Evolutionary conservation across 139 green algal species (phyloP).

Genomic region (Micromonas commoda): DNA sequence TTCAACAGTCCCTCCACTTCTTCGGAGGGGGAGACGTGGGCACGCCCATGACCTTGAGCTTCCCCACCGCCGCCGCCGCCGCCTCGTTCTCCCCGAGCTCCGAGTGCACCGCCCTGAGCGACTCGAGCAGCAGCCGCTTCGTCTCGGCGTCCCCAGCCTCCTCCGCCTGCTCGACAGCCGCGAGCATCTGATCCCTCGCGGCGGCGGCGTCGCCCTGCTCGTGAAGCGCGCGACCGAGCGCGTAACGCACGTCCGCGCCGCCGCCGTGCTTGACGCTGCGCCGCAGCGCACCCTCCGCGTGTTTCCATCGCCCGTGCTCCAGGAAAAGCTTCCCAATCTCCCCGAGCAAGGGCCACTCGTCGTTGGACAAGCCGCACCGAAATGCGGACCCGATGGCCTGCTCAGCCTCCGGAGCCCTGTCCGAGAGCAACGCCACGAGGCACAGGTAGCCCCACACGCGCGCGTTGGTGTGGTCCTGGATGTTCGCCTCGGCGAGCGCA

Average conservation of each 20-base stretch:
- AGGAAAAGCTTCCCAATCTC: neutral
- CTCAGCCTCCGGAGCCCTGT: neutral
- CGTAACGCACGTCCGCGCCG: neutral
- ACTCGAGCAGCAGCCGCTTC: too few species aligned
- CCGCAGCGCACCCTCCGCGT: neutral
- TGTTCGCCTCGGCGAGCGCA: slow-evolving; percentile 16
- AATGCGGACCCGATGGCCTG: neutral
- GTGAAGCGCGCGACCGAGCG: neutral
- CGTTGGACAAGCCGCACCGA: neutral
- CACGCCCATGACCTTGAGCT: too few species aligned
- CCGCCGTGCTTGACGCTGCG: neutral
- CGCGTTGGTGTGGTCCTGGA: slow-evolving; percentile 18
- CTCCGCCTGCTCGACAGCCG: neutral
- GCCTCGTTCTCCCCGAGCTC: too few species aligned
- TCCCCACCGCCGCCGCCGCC: too few species aligned
- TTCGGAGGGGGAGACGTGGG: too few species aligned
- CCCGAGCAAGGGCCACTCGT: neutral
- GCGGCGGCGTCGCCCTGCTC: neutral
- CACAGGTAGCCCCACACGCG: slow-evolving; percentile 12
- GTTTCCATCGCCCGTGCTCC: neutral
- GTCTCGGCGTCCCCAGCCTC: neutral
- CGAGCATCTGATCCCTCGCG: neutral
- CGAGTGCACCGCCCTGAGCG: too few species aligned
- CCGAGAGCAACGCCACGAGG: slow-evolving; percentile 10
- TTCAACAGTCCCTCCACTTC: too few species aligned